Conservation (phyloP, 495 filamentous ascomycete species). For the Penicillium mononematosum region DNA sequence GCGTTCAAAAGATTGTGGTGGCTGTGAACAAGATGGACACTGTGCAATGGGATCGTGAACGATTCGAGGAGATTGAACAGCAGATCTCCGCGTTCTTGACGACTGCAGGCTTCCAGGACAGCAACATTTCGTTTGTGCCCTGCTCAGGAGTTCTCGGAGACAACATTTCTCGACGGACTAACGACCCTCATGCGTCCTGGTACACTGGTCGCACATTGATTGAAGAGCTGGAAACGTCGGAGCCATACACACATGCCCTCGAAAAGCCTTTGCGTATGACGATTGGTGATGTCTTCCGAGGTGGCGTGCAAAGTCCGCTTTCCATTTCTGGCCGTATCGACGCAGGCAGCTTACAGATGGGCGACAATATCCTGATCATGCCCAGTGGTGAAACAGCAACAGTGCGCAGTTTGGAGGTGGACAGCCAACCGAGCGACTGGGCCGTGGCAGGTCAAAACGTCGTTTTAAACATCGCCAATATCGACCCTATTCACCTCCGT, state of each 20-base stretch:
- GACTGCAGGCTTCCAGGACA: slow-evolving; percentile 72
- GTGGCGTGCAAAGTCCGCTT: slow-evolving; percentile 67
- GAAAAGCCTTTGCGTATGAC: slow-evolving; percentile 82
- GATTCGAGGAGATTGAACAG: slow-evolving; percentile 81
- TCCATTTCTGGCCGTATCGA: slow-evolving; percentile 86
- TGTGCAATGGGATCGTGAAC: slow-evolving; percentile 72
- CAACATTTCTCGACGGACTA: slow-evolving; percentile 67
- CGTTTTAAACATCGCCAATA: slow-evolving; percentile 77
- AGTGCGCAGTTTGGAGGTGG: slow-evolving; percentile 74
- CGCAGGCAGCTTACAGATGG: slow-evolving; percentile 76
- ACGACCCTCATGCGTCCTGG: slow-evolving; percentile 64
- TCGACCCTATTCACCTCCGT: slow-evolving; percentile 77
- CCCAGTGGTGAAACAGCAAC: slow-evolving; percentile 76
- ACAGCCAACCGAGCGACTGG: slow-evolving; percentile 74
- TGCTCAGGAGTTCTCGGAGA: slow-evolving; percentile 86
- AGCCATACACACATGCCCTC: slow-evolving; percentile 66
- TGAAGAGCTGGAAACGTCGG: slow-evolving; percentile 76
- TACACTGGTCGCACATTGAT: slow-evolving; percentile 77
- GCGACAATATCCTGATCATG: slow-evolving; percentile 75
- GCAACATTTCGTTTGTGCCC: slow-evolving; percentile 81
- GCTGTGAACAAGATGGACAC: slow-evolving; percentile 94
- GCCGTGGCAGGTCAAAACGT: slow-evolving; percentile 94
- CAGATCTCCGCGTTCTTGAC: slow-evolving; percentile 81
- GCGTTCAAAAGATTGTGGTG: slow-evolving; percentile 81
- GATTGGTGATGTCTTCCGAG: slow-evolving; percentile 79